These are phyloP conservation scores for Blepharisma japonicum DNA, from an alignment of 73 alveolate species.

Conservation along the genomic window DNA sequence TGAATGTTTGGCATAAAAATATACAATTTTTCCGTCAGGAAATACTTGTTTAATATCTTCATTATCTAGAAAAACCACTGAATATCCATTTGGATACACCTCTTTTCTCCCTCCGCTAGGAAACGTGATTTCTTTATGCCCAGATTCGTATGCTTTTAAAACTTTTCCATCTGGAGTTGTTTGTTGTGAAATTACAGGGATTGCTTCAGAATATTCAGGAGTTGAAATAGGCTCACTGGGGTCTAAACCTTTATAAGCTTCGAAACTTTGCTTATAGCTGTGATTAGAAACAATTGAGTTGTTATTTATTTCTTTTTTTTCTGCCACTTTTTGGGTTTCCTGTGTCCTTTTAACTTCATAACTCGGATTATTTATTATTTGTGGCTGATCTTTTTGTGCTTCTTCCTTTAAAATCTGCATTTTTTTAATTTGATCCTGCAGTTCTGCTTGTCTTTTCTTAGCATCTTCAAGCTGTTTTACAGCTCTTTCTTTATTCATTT, in stretches of 20 bases:
- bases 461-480: constrained; percentile 21
- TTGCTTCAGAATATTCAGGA: constrained; percentile 18
- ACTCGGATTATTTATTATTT: neutral
- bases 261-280: too few relatives aligned
- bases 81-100: constrained; percentile 29
- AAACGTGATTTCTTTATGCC: constrained; percentile 31
- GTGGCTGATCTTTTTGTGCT: neutral
- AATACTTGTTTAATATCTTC: constrained; percentile 23
- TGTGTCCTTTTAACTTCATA: neutral
- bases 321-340: neutral
- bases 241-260: too few relatives aligned
- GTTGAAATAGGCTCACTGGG: too few relatives aligned
- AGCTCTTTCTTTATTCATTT: constrained; percentile 1
- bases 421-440: neutral
- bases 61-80: neutral
- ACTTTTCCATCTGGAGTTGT: constrained; percentile 10
- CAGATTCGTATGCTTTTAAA: constrained; percentile 1
- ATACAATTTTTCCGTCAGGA: constrained; percentile 76
- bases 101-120: constrained; percentile 55
- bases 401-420: neutral
- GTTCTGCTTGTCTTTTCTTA: neutral
- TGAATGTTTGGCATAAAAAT: constrained; percentile 77
- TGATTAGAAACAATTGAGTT: too few relatives aligned
- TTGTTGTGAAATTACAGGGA: constrained; percentile 4
- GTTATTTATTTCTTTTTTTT: neutral